These are phyloP conservation scores for Biscogniauxia marginata DNA, from an alignment of 2,329 filamentous ascomycete genomes.

Conservation along the genomic window DNA sequence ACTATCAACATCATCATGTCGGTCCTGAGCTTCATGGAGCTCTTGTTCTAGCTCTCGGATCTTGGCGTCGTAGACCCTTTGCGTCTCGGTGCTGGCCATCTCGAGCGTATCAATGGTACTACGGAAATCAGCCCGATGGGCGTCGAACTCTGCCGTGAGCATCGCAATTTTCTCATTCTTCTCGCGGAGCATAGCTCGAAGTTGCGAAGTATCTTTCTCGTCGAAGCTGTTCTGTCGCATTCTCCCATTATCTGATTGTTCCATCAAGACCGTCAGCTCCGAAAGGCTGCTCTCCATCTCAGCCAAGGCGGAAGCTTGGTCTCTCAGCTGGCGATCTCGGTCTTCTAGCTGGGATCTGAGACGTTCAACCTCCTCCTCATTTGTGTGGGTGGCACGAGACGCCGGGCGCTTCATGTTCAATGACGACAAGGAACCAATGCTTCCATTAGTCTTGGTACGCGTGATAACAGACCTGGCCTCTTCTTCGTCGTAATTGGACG, in stretches of 20 bases:
- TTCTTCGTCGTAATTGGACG: slow-evolving; percentile 53
- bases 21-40: slow-evolving; percentile 76
- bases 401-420: slow-evolving; percentile 53
- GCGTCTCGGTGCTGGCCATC: slow-evolving; percentile 91
- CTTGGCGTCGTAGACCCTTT: slow-evolving; percentile 92
- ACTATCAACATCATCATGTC: slow-evolving; percentile 84
- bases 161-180: slow-evolving; percentile 96
- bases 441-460: slow-evolving; percentile 54
- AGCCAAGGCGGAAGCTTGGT: slow-evolving; percentile 75
- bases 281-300: slow-evolving; percentile 73
- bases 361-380: slow-evolving; percentile 71
- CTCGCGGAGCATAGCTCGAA: slow-evolving; percentile 81
- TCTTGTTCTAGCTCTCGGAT: slow-evolving; percentile 84
- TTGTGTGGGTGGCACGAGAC: slow-evolving; percentile 46
- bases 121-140: slow-evolving; percentile 90
- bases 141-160: slow-evolving; percentile 91
- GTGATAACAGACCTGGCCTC: slow-evolving; percentile 54
- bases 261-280: slow-evolving; percentile 63
- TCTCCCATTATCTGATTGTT: slow-evolving; percentile 47
- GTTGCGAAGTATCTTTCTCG: slow-evolving; percentile 71
- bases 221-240: slow-evolving; percentile 51
- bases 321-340: slow-evolving; percentile 81
- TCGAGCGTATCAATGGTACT: slow-evolving; percentile 97
- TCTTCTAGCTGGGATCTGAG: slow-evolving; percentile 76
- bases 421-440: slow-evolving; percentile 53